Percentiles rank a stretch among this genome's conserved stretches.
These are phyloP conservation scores for Clarireedia monteithiana DNA, from an alignment of 2,329 filamentous ascomycete genomes.

Conservation along the genomic window DNA sequence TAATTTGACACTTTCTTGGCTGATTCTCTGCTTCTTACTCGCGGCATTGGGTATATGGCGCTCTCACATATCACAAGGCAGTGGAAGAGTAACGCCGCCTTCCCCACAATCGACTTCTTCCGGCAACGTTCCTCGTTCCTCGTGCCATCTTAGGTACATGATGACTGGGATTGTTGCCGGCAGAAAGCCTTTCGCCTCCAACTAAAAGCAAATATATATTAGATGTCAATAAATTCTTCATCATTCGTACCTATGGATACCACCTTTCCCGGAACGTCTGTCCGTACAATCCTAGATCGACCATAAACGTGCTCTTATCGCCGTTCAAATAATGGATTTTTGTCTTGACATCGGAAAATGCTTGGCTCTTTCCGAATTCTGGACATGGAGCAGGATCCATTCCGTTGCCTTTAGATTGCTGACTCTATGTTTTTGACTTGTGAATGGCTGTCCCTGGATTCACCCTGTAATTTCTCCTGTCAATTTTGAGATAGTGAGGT, in stretches of 20 bases:
- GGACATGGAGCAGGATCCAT: not conserved
- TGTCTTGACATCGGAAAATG: not conserved
- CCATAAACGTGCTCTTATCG: not conserved
- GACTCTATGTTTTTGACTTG: not conserved
- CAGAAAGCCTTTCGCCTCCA: conserved; percentile 4
- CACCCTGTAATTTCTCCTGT: not conserved
- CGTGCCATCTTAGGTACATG: conserved; percentile 2
- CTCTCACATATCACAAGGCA: not conserved
- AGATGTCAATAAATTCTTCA: conserved; percentile 2
- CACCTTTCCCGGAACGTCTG: conserved; percentile 13
- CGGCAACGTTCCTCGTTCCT: conserved; percentile 1
- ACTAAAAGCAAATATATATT: conserved; percentile 16
- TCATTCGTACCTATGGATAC: conserved; percentile 4
- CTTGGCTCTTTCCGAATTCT: not conserved
- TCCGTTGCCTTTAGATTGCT: not conserved
- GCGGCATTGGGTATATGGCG: not conserved
- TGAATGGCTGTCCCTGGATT: not conserved
- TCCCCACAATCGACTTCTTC: conserved; percentile 1
- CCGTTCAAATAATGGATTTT: conserved; percentile 15
- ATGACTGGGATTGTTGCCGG: conserved; percentile 5
- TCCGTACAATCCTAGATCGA: conserved; percentile 4
- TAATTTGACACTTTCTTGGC: conserved; percentile 5
- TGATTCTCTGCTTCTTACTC: not conserved
- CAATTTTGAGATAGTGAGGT: not conserved
- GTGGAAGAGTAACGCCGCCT: not conserved